phyloP scores from a whole-genome alignment of 1,139 yeast species.

The Suhomyces choctaworum region DNA sequence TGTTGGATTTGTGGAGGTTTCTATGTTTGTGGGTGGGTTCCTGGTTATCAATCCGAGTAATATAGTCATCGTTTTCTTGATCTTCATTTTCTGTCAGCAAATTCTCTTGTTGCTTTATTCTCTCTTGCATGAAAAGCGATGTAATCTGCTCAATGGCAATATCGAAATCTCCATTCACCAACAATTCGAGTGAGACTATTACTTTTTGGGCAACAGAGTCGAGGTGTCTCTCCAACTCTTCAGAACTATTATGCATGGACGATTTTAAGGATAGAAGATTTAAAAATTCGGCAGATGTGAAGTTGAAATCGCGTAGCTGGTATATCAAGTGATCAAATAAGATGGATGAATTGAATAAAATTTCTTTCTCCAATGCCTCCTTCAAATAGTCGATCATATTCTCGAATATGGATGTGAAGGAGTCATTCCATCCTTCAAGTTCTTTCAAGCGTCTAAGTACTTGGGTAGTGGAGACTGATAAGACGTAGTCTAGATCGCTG shows the following conservation, averaged over 20 bases:
- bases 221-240: slow-evolving; percentile 4
- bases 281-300: slow-evolving; percentile 18
- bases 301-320: slow-evolving; percentile 28
- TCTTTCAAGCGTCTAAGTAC: slow-evolving; percentile 48
- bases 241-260: slow-evolving; percentile 2
- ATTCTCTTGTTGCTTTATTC: slow-evolving; percentile 18
- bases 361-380: slow-evolving; percentile 52
- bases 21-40: slow-evolving; percentile 1
- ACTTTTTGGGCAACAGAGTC: slow-evolving; percentile 6
- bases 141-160: slow-evolving; percentile 32
- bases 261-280: slow-evolving; percentile 10
- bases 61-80: not conserved
- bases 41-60: not conserved
- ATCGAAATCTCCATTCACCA: slow-evolving; percentile 43
- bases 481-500: slow-evolving; percentile 52
- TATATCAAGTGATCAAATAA: slow-evolving; percentile 43
- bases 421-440: slow-evolving; percentile 54
- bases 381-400: slow-evolving; percentile 41
- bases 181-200: slow-evolving; percentile 21
- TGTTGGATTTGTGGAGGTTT: not conserved
- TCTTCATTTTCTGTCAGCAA: not conserved
- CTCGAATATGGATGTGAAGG: slow-evolving; percentile 45
- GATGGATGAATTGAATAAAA: slow-evolving; percentile 55
- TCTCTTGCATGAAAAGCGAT: slow-evolving; percentile 32
- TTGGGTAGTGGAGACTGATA: slow-evolving; percentile 43